phyloP scores from a whole-genome alignment of 352 stramenopile species.

The Peronospora belbahrii region DNA sequence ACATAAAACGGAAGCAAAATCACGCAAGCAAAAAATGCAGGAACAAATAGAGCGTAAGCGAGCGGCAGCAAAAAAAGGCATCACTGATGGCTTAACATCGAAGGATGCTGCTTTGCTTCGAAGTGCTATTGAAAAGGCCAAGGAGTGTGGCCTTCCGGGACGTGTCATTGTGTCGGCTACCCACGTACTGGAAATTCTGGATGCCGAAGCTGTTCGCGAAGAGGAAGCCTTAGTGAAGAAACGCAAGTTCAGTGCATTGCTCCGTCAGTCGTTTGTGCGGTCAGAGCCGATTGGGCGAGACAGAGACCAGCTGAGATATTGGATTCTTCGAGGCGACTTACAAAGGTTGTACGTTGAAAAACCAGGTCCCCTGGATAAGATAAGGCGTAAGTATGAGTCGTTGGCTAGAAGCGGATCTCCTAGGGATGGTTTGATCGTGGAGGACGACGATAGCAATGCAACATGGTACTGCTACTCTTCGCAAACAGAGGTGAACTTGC shows the following conservation, averaged over 20 bases:
- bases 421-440: conserved; percentile 13
- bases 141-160: conserved; percentile 54
- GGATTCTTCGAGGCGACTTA: conserved; percentile 63
- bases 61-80: conserved; percentile 48
- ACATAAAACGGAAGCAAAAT: conserved; percentile 42
- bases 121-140: conserved; percentile 59
- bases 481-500: conserved; percentile 45
- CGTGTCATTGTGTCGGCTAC: conserved; percentile 62
- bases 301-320: conserved; percentile 50
- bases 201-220: conserved; percentile 57
- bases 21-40: conserved; percentile 54
- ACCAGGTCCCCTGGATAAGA: conserved; percentile 30
- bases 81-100: conserved; percentile 51
- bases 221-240: conserved; percentile 57
- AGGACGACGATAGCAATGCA: conserved; percentile 23
- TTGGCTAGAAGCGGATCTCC: conserved; percentile 23
- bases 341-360: conserved; percentile 65
- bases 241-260: conserved; percentile 46
- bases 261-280: conserved; percentile 65
- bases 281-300: conserved; percentile 70
- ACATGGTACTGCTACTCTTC: conserved; percentile 66
- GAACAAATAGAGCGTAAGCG: conserved; percentile 66
- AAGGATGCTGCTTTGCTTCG: conserved; percentile 53
- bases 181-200: conserved; percentile 70
- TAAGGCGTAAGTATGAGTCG: conserved; percentile 43